phyloP scores from a whole-genome alignment of 2,329 filamentous ascomycete species.

The Nothophoma quercina region DNA sequence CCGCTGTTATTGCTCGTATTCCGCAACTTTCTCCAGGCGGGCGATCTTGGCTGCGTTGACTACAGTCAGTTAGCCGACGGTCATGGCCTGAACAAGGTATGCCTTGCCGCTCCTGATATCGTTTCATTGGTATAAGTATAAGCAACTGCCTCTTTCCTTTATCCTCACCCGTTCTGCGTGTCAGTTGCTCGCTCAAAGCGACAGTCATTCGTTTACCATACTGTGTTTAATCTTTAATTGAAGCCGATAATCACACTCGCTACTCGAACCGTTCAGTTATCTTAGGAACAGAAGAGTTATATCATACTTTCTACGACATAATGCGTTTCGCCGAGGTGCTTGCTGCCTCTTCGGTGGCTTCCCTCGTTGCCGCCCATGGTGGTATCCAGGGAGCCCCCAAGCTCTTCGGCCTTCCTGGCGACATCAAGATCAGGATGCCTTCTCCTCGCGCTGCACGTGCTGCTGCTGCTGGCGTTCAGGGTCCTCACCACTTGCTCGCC shows the following conservation, averaged over 20 bases:
- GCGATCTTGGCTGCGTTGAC: conserved; percentile 31
- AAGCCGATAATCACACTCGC: conserved; percentile 27
- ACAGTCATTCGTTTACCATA: conserved; percentile 37
- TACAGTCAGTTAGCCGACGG: conserved; percentile 22
- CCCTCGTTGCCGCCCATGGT: conserved; percentile 43
- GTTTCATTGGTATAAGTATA: conserved; percentile 33
- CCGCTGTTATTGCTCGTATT: conserved; percentile 27
- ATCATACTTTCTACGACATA: conserved; percentile 6
- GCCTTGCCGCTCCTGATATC: conserved; percentile 13
- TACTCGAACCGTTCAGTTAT: conserved; percentile 13
- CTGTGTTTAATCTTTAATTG: conserved; percentile 25
- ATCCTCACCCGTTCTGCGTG: conserved; percentile 32
- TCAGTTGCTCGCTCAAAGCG: conserved; percentile 33
- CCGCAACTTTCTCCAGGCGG: conserved; percentile 17
- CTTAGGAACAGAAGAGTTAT: conserved; percentile 1
- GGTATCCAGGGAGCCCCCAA: conserved; percentile 41
- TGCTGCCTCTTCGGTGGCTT: conserved; percentile 36
- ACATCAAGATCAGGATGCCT: conserved; percentile 43
- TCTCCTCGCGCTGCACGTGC: conserved; percentile 31
- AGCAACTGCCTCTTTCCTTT: conserved; percentile 7
- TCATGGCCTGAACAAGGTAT: conserved; percentile 24
- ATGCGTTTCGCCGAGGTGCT: conserved; percentile 46
- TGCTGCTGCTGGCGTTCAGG: conserved; percentile 15
- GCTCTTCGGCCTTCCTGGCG: conserved; percentile 43
- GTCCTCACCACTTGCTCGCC: conserved; percentile 29